These are phyloP conservation scores for Yamadazyma membranifaciens DNA, from an alignment of 1,139 yeast species.

Conservation along the genomic window DNA sequence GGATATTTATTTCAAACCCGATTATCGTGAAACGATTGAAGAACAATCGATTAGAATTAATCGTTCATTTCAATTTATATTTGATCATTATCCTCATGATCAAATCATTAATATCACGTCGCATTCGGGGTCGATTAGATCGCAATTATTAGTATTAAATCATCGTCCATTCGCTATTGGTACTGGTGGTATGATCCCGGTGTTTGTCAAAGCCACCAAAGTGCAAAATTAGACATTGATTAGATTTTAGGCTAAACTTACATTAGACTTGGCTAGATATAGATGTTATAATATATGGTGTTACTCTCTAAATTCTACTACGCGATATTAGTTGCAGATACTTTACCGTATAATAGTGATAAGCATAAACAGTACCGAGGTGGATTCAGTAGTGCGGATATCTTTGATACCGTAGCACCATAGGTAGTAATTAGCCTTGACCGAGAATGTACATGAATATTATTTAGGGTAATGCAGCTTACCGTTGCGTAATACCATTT, in stretches of 20 bases:
- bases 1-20: slow-evolving; percentile 36
- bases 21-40: slow-evolving; percentile 39
- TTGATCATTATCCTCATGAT: slow-evolving; percentile 24
- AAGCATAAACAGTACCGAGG: too few relatives aligned
- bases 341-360: too few relatives aligned
- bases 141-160: slow-evolving; percentile 51
- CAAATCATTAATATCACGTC: slow-evolving; percentile 51
- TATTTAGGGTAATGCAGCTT: not conserved
- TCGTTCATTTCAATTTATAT: slow-evolving; percentile 35
- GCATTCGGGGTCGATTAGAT: slow-evolving; percentile 63
- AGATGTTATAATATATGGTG: too few relatives aligned
- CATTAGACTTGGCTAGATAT: too few relatives aligned
- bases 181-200: slow-evolving; percentile 70
- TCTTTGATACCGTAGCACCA: too few relatives aligned
- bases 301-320: too few relatives aligned
- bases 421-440: too few relatives aligned
- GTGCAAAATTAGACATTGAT: slow-evolving; percentile 31
- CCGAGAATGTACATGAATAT: not conserved
- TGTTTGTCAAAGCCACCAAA: slow-evolving; percentile 45
- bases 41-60: slow-evolving; percentile 42
- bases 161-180: slow-evolving; percentile 58
- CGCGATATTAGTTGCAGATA: too few relatives aligned
- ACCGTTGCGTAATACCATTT: too few relatives aligned
- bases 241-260: too few relatives aligned
- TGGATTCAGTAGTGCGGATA: too few relatives aligned